These are phyloP conservation scores for Bothriochloa decipiens DNA, from an alignment of 176 grass and related monocot species.

Conservation along the genomic window DNA sequence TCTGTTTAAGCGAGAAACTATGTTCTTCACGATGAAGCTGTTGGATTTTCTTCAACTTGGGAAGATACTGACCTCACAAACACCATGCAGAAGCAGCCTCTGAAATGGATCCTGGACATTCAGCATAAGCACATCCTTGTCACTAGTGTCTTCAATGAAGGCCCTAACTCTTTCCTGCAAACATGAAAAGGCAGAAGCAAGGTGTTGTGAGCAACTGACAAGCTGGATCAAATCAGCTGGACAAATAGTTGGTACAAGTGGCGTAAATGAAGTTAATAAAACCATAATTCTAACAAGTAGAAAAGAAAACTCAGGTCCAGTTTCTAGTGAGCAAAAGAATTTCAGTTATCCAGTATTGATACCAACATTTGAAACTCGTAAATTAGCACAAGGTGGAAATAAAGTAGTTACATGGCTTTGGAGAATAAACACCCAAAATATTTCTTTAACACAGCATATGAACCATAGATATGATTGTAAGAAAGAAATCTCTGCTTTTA, in stretches of 20 bases:
- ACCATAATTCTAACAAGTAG: background rate
- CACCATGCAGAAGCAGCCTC: constrained; percentile 82
- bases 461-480: background rate
- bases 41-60: background rate
- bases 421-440: background rate
- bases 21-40: background rate
- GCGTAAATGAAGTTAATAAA: background rate
- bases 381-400: background rate
- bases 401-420: background rate
- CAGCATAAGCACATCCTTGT: constrained; percentile 64
- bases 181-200: background rate
- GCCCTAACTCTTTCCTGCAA: constrained; percentile 61
- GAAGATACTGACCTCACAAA: constrained; percentile 74
- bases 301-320: background rate
- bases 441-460: background rate
- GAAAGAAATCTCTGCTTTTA: background rate
- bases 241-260: background rate
- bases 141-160: constrained; percentile 51
- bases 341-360: background rate
- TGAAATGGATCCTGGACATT: constrained; percentile 86
- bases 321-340: background rate
- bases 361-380: background rate
- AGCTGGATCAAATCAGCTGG: background rate
- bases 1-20: background rate
- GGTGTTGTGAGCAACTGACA: background rate